Evolutionary conservation across 352 stramenopile species (phyloP).

Genomic region (Phytophthora colocasiae): DNA sequence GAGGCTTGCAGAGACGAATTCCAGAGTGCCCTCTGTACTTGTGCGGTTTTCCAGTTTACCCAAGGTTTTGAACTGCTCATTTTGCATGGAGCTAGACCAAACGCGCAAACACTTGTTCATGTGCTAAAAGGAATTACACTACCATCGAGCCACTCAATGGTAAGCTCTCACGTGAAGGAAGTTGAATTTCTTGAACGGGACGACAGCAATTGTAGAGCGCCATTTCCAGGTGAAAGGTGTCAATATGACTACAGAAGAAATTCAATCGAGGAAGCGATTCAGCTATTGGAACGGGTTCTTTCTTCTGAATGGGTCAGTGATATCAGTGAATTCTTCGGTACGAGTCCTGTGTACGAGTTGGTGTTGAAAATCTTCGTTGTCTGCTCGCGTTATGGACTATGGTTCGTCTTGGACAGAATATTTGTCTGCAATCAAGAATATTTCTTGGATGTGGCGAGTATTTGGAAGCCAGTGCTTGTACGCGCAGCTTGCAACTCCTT

Average conservation of each 20-base stretch:
- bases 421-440: slow-evolving; percentile 47
- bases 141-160: slow-evolving; percentile 7
- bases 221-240: slow-evolving; percentile 27
- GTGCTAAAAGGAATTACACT: slow-evolving; percentile 39
- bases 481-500: slow-evolving; percentile 54
- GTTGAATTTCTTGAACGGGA: slow-evolving; percentile 24
- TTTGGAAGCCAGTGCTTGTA: slow-evolving; percentile 55
- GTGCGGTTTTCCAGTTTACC: slow-evolving; percentile 45
- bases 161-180: slow-evolving; percentile 11
- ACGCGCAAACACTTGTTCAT: slow-evolving; percentile 43
- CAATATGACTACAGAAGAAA: slow-evolving; percentile 28
- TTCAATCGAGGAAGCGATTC: slow-evolving; percentile 20
- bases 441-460: slow-evolving; percentile 48
- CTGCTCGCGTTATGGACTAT: slow-evolving; percentile 57
- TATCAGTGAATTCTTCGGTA: slow-evolving; percentile 46
- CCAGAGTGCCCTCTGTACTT: slow-evolving; percentile 45
- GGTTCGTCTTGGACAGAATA: slow-evolving; percentile 49
- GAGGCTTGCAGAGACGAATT: slow-evolving; percentile 49
- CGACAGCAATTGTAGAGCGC: neutral
- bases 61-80: slow-evolving; percentile 52
- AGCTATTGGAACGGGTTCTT: slow-evolving; percentile 42
- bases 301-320: slow-evolving; percentile 26
- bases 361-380: slow-evolving; percentile 54
- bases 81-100: slow-evolving; percentile 36
- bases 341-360: slow-evolving; percentile 50